Base-by-base conservation (phyloP, 1,284 basidiomycete species). In the Exobasidium cylindrosporum region DNA sequence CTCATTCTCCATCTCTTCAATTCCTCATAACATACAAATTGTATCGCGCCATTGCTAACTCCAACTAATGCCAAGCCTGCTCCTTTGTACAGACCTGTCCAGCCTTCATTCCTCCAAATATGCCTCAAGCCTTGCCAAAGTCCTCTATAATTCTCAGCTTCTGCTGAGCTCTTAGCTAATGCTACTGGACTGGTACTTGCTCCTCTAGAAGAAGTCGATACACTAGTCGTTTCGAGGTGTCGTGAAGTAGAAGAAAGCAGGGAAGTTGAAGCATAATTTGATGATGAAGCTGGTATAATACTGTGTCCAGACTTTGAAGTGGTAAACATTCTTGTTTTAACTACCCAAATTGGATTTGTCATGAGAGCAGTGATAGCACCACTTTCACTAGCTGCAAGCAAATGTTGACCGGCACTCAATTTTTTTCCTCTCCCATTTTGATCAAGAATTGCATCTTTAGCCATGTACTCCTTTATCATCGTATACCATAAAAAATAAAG, bases 401-500 rank as follows among this genome's bases (percentile, higher is more conserved):
- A 85, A 80, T 94, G 92, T 72, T 90, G 86, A 1, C 86, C 86
- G 1, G 93, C 86, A 0, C 90, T 87, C 58, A 97, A 72, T 68
- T 79, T 68, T 29, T 60, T 66, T 2, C 29, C 35, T 14, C 28
- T 21, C 1, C 59, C 62, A 21, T 65, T 60, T 4, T 4, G 31
- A 5, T 53, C 61, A 1, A 6, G 24, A 21, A 53, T 46, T 21
- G 57, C 53, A 14, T 26, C 61, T 14, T 63, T 63, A 21, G 71
- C 69, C 72, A 80, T 81, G 63, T 74, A 63, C 17, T 76, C 88
- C 83, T 70, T 97, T 72, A 97, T 86, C 86, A 91, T 90, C 70
- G 96, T 94, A 78, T 98, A 97, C 95, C 96, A 96, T 65, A 97
- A 85, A 82, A 98, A 98, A 82, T 99, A 98, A 31, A 97, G 82